Evolutionary conservation across 2,329 filamentous ascomycete species (phyloP).

Genomic region (Paraphoma chrysanthemicola): DNA sequence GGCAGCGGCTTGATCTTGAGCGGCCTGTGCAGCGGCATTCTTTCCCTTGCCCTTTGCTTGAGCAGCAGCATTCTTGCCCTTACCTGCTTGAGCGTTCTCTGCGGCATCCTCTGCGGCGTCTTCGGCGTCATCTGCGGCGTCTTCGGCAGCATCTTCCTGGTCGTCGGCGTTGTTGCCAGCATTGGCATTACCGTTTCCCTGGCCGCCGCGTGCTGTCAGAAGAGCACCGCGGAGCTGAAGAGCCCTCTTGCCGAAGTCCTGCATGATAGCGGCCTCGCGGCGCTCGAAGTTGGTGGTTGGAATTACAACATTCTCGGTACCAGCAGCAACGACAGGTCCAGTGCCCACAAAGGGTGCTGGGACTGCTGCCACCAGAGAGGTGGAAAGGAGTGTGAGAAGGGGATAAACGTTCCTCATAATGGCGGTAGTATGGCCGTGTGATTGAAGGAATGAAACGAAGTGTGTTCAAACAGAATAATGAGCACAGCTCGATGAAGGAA

Average conservation of each 20-base stretch:
- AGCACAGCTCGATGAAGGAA: conserved; percentile 47
- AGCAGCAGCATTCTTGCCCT: background rate
- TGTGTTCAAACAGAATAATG: conserved; percentile 33
- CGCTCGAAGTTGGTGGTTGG: conserved; percentile 29
- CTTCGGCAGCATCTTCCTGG: conserved; percentile 2
- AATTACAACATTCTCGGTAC: conserved; percentile 29
- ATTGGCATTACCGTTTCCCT: conserved; percentile 14
- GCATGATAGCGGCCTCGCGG: conserved; percentile 23
- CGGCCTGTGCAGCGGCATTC: conserved; percentile 2
- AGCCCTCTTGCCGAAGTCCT: conserved; percentile 34
- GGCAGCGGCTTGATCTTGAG: background rate
- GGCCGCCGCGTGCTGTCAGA: conserved; percentile 22
- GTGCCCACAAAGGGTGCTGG: conserved; percentile 40
- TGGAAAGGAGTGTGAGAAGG: conserved; percentile 44
- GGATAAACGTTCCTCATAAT: conserved; percentile 44
- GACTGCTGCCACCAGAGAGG: conserved; percentile 40
- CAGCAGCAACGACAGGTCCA: conserved; percentile 31
- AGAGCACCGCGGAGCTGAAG: conserved; percentile 36
- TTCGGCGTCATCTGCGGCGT: conserved; percentile 5
- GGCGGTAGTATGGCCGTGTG: conserved; percentile 13
- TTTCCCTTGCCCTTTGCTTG: conserved; percentile 1
- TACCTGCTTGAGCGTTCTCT: conserved; percentile 4
- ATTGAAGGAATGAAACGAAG: conserved; percentile 28
- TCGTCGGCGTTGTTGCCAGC: conserved; percentile 5
- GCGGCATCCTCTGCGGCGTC: background rate